Base-by-base conservation (phyloP, 257 asterid genomes). In the Datura wrightii region DNA sequence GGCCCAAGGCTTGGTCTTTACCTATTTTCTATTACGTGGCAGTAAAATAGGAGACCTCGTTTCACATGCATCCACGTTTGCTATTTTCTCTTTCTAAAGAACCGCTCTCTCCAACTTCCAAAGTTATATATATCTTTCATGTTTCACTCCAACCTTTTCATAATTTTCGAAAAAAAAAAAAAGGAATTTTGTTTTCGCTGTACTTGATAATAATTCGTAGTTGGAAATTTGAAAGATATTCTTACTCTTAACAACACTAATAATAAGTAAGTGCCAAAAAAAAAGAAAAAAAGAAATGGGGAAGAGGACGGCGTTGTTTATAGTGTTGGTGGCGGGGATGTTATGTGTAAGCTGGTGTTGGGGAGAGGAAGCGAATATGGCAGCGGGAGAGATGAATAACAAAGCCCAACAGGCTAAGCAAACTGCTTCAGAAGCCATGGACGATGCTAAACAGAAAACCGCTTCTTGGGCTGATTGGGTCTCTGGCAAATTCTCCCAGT, bases 381-480 rank as follows among this genome's bases (percentile, higher is more conserved):
- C 46, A 3, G 74, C 71, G 5, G 88, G 36, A 15, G 37, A 76
- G 3, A 44, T 74, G 10, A 87, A 56, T 54, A 13, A 34, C 7
- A 55, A 18, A 54, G 58, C 82, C 1, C 66, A 76, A 10, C 70
- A 85, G 37, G 86, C 85, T 54, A 71, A 36, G 80, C 34, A 54
- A 66, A 63, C 53, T 52, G 81, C 82, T 31, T 56, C 74, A 0
- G 81, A 83, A 8, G 56, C 86, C 56, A 80, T 60, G 87, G 67
- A 85, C 5, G 88, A 81, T 7, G 93, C 90, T 18, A 84, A 85
- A 50, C 87, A 89, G 0, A 82, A 41, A 5, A 85, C 91, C 34
- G 83, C 82, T 48, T 86, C 92, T 59, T 91, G 92, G 95, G 46
- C 94, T 41, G 89, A 80, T 74, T 90, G 92, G 97, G 93, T 93